Base-by-base conservation (phyloP, 1,284 basidiomycete genomes). In the Apiotrichum sp. region DNA sequence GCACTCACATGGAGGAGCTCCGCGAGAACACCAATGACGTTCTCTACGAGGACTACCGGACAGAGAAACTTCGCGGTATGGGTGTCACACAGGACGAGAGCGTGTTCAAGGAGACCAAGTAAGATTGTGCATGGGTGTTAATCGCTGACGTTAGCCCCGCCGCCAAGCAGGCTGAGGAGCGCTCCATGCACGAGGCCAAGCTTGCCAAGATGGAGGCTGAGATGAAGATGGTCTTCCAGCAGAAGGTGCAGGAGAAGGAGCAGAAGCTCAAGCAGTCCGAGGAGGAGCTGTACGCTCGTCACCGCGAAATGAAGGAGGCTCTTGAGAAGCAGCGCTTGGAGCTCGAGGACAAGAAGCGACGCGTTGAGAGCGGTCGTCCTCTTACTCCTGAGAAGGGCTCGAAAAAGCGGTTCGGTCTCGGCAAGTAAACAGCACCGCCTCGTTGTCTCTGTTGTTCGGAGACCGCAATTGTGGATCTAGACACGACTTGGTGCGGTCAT, bases 201-300 rank as follows among this genome's bases (percentile, higher is more conserved):
- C 83, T 98, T 58, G 84, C 89, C 58, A 98, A 97, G 86, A 97
- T 97, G 93, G 93, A 98, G 80, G 88, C 90, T 57, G 93, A 97
- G 82, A 95, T 96, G 92, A 93, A 93, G 83, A 89, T 92, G 88
- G 93, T 98, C 66, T 98, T 98, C 89, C 91, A 93, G 76, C 93
- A 97, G 78, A 98, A 98, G 78, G 93, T 98, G 53, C 89, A 92
- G 75, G 93, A 98, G 78, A 97, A 98, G 81, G 93, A 98, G 76
- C 84, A 89, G 62, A 97, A 97, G 78, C 82, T 98, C 74, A 97
- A 96, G 80, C 93, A 97, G 77, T 91, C 88, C 55, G 93, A 98
- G 78, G 93, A 97, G 77, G 93, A 97, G 79, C 83, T 98, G 14
- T 98, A 98, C 72, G 89, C 92, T 54, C 86, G 93, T 62, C 93